These are phyloP conservation scores for Nicotiana knightiana DNA, from an alignment of 257 asterid genomes.

Conservation along the genomic window DNA sequence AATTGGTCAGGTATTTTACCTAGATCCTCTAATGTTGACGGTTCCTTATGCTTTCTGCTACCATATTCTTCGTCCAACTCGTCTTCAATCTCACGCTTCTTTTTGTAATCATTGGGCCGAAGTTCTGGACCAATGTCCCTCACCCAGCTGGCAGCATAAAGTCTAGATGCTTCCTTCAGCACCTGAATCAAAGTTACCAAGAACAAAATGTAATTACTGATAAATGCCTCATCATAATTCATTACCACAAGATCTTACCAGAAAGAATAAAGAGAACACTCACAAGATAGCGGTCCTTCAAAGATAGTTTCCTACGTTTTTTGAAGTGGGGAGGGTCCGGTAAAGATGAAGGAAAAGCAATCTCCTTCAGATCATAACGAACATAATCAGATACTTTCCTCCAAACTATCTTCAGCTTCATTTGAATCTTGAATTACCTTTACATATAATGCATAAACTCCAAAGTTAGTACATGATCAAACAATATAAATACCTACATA, in stretches of 20 bases:
- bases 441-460: neutral
- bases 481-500: neutral
- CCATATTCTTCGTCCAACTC: conserved; percentile 20
- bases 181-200: conserved; percentile 35
- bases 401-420: conserved; percentile 61
- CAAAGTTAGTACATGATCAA: neutral
- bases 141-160: conserved; percentile 89
- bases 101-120: conserved; percentile 72
- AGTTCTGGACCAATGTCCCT: conserved; percentile 94
- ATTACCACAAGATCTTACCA: neutral
- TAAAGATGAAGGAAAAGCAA: conserved; percentile 83
- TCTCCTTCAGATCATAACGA: conserved; percentile 83
- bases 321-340: conserved; percentile 83
- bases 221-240: neutral
- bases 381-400: conserved; percentile 62
- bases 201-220: neutral
- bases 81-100: conserved; percentile 30
- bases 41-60: conserved; percentile 38
- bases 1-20: conserved; percentile 32
- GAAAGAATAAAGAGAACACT: conserved; percentile 15
- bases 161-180: conserved; percentile 76
- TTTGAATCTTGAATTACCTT: conserved; percentile 18
- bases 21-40: conserved; percentile 87
- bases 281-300: conserved; percentile 74
- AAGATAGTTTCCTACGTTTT: conserved; percentile 47